Evolutionary conservation across 2,329 filamentous ascomycete species (phyloP), one percentile per base, ranked within the genome.

Genomic region (Elsinoe australis): DNA sequence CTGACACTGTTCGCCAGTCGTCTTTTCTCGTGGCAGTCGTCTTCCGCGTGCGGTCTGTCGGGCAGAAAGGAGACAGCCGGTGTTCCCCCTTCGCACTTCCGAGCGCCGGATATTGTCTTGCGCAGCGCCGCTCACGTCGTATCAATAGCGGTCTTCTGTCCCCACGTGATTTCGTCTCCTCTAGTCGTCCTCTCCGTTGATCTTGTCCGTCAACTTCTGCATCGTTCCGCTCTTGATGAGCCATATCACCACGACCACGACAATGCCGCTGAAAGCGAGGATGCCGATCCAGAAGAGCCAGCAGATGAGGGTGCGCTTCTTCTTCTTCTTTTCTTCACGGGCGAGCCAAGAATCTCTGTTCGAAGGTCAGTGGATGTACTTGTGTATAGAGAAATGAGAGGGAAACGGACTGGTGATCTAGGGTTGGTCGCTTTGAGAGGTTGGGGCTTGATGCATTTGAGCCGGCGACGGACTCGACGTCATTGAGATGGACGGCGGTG

Each of bases 311-410:
- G 68, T 68, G 7, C 71, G 66, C 38, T 67, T 69, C 3, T 60
- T 57, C 48, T 65, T 64, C 56, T 79, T 79, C 41, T 61, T 61
- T 12, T 66, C 63, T 61, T 79, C 69, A 5, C 64, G 64, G 28
- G 65, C 66, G 24, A 80, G 73, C 76, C 76, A 80, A 45, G 68
- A 69, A 54, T 73, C 64, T 50, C 74, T 78, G 53, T 52, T 15
- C 14, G 14, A 38, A 19, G 26, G 32, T 50, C n/a, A 31, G 52
- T 46, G 47, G 36, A 19, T 15, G 49, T 29, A 45, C 31, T 19
- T 22, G 36, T 38, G 9, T 19, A 34, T 14, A 26, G 12, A 36
- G 14, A 22, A 48, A n/a, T n/a, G n/a, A n/a, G 44, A 2, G n/a
- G 17, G 17, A 31, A 8, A 64, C 64, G 54, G 66, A 70, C 68